These are phyloP conservation scores for Xanthoceras sorbifolium DNA, from an alignment of 345 rosid species.

Conservation along the genomic window DNA sequence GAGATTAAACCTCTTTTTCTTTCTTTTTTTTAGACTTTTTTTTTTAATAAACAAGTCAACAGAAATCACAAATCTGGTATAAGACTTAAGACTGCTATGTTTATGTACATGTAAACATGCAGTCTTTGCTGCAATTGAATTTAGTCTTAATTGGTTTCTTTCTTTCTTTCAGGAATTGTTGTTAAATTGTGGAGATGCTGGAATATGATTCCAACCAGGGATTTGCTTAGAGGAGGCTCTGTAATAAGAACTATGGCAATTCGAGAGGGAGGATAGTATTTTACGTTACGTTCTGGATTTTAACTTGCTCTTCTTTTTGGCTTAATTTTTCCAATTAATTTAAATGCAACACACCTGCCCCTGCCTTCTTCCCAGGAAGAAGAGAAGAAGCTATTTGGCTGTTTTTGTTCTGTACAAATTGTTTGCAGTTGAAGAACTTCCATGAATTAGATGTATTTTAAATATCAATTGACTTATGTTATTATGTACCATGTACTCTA, in stretches of 20 bases:
- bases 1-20: not conserved
- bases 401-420: slow-evolving; percentile 29
- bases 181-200: slow-evolving; percentile 2
- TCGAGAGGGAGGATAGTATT: not conserved
- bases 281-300: not conserved
- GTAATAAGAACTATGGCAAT: not conserved
- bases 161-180: slow-evolving; percentile 13
- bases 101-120: not conserved
- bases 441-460: slow-evolving; percentile 5
- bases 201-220: slow-evolving; percentile 6
- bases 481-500: slow-evolving; percentile 14
- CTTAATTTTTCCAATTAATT: not conserved
- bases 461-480: not conserved
- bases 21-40: not conserved
- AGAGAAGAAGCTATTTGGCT: slow-evolving; percentile 7
- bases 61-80: not conserved
- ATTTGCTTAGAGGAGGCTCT: slow-evolving; percentile 1
- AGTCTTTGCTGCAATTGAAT: not conserved
- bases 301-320: not conserved
- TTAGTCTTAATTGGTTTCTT: not conserved
- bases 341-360: not conserved
- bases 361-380: not conserved
- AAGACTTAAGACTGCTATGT: not conserved
- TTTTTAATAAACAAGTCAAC: not conserved
- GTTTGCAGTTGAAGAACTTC: slow-evolving; percentile 22